phyloP scores from a whole-genome alignment of 169 alveolate species.

The Eimeria tenella region DNA sequence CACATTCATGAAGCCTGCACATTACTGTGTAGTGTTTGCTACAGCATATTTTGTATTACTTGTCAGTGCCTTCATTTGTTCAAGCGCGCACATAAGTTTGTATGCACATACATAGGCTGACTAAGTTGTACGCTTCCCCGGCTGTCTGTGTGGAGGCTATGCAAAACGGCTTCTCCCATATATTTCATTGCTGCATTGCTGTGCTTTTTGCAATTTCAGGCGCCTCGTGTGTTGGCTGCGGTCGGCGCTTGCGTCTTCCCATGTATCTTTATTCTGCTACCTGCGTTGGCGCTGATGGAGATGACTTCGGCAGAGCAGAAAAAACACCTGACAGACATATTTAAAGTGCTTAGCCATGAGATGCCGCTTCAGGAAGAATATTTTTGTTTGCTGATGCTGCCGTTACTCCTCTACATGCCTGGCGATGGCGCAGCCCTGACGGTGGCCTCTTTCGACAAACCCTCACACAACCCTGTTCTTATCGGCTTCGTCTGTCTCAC shows the following conservation, averaged over 20 bases:
- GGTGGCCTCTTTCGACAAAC: constrained; percentile 54
- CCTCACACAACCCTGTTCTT: constrained; percentile 32
- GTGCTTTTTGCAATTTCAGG: constrained; percentile 16
- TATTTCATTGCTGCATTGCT: not conserved
- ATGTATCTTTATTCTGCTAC: constrained; percentile 14
- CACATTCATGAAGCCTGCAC: too few relatives aligned
- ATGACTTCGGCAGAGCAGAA: constrained; percentile 13
- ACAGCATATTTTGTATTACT: too few relatives aligned
- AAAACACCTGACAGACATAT: not conserved
- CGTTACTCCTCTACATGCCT: constrained; percentile 36
- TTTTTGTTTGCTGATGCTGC: not conserved
- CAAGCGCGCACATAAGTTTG: too few relatives aligned
- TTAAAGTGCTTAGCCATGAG: not conserved
- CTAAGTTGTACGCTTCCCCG: too few relatives aligned
- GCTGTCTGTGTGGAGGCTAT: not conserved
- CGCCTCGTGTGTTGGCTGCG: not conserved
- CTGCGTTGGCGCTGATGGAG: constrained; percentile 58
- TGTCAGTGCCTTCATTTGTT: too few relatives aligned
- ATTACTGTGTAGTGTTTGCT: too few relatives aligned
- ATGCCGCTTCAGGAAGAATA: not conserved
- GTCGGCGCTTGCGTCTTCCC: constrained; percentile 56
- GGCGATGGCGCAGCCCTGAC: constrained; percentile 43
- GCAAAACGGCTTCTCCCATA: too few relatives aligned
- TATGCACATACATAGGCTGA: too few relatives aligned
- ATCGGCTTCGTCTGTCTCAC: constrained; percentile 31